Evolutionary conservation across 768 basidiomycete genomes (phyloP).

Genomic region (Phaeotremella fagi): DNA sequence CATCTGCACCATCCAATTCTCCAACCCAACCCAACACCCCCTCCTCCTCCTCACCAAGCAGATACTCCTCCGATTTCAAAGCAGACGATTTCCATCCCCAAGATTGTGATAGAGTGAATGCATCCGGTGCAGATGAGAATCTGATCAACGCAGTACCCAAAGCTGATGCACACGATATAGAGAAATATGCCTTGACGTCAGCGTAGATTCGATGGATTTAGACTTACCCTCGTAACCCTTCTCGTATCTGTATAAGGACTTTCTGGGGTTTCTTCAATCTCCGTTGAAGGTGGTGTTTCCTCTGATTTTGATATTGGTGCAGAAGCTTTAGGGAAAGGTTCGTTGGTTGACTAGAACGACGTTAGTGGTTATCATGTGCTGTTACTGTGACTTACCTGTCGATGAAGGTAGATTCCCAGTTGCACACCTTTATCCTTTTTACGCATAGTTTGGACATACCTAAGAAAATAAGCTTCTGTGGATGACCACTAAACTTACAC

Average conservation of each 20-base stretch:
- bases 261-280: not conserved
- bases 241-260: conserved; percentile 31
- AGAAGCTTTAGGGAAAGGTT: conserved; percentile 71
- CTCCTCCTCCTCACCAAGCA: conserved; percentile 32
- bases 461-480: conserved; percentile 53
- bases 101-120: conserved; percentile 76
- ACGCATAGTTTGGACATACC: conserved; percentile 80
- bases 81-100: conserved; percentile 86
- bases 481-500: conserved; percentile 4
- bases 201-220: not conserved
- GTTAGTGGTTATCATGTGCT: not conserved
- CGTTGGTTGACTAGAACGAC: conserved; percentile 56
- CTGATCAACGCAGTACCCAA: conserved; percentile 75
- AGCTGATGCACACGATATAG: conserved; percentile 72
- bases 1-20: conserved; percentile 24
- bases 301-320: conserved; percentile 48
- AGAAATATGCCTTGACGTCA: conserved; percentile 63
- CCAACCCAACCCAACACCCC: conserved; percentile 51
- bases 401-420: conserved; percentile 81
- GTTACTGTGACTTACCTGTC: conserved; percentile 55
- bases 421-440: conserved; percentile 66
- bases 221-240: conserved; percentile 33
- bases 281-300: no score
- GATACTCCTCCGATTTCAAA: conserved; percentile 54
- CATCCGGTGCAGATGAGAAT: conserved; percentile 80